Evolutionary conservation across 148 eudicot genomes (phyloP), one percentile per base, ranked within the genome.

Genomic region (Arbutus unedo): DNA sequence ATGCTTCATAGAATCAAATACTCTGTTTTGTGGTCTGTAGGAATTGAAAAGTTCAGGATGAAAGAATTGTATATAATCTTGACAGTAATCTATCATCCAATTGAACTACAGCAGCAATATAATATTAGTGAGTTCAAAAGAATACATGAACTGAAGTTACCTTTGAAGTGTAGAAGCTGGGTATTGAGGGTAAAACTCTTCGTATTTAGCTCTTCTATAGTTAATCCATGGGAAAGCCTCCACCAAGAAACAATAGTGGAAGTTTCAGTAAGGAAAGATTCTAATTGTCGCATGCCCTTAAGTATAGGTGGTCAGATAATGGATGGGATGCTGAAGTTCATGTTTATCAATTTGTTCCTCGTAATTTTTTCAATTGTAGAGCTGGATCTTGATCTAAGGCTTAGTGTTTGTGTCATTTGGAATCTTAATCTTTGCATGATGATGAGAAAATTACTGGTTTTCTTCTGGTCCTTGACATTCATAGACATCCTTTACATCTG

Each of bases 381-480:
- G 62, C 47, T 53, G 56, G 79, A 53, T 54, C 47, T 31, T 21
- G 47, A 23, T 31, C 38, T 75, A 18, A 3, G 51, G 8, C 15
- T 73, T 45, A 72, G 43, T 15, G 11, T 76, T 51, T 76, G 57
- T 14, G 45, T 66, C 71, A 60, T 51, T 14, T 55, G 21, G 62
- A 74, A 76, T 44, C 51, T 59, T 76, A 13, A 76, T 9, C 19
- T 51, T 50, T 49, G 19, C 21, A 23, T 75, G 16, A 7, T 49
- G 51, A 23, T 23, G 2, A 44, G 11, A 8, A 8, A 23, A 15
- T 38, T 50, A 51, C 11, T 57, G n/a, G 60, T 23, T 60, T 45
- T 16, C 2, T n/a, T 60, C 38, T 45, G 41, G 81, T 45, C 54
- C 59, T 79, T 79, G 16, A 45, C 53, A 60, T 79, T 64, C 81